These are phyloP conservation scores for Entophlyctis luteolus DNA, from an alignment of 192 early-diverging fungal genomes.

Conservation along the genomic window DNA sequence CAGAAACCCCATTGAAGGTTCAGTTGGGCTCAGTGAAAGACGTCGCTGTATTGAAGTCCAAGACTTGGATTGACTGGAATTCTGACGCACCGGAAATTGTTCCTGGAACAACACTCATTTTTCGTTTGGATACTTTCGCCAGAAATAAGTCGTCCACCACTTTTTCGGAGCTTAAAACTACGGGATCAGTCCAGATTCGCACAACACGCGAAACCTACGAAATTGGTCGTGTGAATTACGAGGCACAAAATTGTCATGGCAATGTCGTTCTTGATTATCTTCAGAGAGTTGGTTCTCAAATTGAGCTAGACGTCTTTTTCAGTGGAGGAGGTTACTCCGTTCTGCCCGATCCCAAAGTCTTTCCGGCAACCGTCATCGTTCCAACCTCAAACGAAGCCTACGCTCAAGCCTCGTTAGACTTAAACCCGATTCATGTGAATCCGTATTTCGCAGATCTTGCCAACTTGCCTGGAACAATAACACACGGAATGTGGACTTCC, in stretches of 20 bases:
- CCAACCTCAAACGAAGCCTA: conserved; percentile 86
- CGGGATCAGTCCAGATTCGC: conserved; percentile 45
- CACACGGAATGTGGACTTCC: conserved; percentile 97
- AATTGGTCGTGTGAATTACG: conserved; percentile 76
- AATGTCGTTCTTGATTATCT: conserved; percentile 89
- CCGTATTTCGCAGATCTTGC: conserved; percentile 90
- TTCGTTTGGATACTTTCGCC: conserved; percentile 69
- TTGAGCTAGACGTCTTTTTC: conserved; percentile 87
- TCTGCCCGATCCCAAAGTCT: conserved; percentile 78
- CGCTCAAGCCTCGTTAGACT: conserved; percentile 81
- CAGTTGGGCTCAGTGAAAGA: conserved; percentile 73
- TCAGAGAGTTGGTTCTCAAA: conserved; percentile 75
- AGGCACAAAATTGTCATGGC: conserved; percentile 67
- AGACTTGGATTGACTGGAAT: conserved; percentile 81
- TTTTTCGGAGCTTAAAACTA: conserved; percentile 71
- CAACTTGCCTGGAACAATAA: conserved; percentile 86
- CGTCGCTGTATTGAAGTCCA: conserved; percentile 82
- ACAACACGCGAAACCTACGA: conserved; percentile 56
- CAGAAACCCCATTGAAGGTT: conserved; percentile 76
- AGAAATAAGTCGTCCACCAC: conserved; percentile 54
- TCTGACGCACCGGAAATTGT: conserved; percentile 60
- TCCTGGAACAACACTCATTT: conserved; percentile 61
- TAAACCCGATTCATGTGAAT: conserved; percentile 96
- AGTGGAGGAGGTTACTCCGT: conserved; percentile 79
- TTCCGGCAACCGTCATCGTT: conserved; percentile 80